These are phyloP conservation scores for Chaetoceros muelleri DNA, from an alignment of 108 stramenopile genomes.

Conservation along the genomic window DNA sequence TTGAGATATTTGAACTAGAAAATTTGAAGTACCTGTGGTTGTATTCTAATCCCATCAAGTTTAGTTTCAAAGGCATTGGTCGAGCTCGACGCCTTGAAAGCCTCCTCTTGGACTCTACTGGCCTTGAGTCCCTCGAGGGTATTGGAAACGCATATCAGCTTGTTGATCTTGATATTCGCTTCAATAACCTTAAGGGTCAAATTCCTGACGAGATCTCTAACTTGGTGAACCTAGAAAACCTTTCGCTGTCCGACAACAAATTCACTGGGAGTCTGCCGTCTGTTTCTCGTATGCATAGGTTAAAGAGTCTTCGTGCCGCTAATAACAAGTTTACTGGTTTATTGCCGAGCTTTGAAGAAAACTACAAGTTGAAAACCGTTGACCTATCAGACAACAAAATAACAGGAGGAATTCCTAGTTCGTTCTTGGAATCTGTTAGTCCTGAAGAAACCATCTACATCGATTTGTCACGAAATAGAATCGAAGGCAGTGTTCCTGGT, in stretches of 20 bases:
- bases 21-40: constrained; percentile 63
- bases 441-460: constrained; percentile 18
- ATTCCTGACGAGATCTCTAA: constrained; percentile 42
- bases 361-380: constrained; percentile 12
- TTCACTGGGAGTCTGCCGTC: constrained; percentile 17
- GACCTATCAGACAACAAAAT: constrained; percentile 9
- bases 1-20: constrained; percentile 55
- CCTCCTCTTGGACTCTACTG: constrained; percentile 65
- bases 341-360: constrained; percentile 29
- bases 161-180: constrained; percentile 64
- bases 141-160: constrained; percentile 42
- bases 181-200: constrained; percentile 51
- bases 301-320: constrained; percentile 4
- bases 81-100: constrained; percentile 48
- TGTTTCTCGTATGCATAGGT: not conserved
- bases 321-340: constrained; percentile 24
- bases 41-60: constrained; percentile 67
- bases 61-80: constrained; percentile 69
- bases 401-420: not conserved
- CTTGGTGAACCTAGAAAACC: constrained; percentile 29
- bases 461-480: constrained; percentile 37
- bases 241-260: constrained; percentile 41
- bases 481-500: constrained; percentile 27
- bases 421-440: constrained; percentile 9
- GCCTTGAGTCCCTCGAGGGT: constrained; percentile 50